Base-by-base conservation (phyloP, 768 basidiomycete species). In the Tulasnella sp. region DNA sequence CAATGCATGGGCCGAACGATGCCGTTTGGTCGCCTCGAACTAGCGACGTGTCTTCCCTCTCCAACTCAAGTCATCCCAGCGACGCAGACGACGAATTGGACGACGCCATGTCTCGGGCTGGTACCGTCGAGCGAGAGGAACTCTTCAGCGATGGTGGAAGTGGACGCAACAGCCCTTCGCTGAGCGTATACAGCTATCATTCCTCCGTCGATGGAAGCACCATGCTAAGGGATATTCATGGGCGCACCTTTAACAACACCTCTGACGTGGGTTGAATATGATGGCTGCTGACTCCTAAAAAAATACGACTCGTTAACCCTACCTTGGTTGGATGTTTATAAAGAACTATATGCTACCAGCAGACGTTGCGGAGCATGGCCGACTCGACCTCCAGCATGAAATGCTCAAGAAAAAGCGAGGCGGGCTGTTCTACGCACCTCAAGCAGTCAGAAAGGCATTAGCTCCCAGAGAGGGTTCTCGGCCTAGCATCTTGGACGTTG, bases 381-480 rank as follows among this genome's bases (percentile, higher is more conserved):
- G 85, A 5, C 80, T 85, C 3, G 84, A 85, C 76, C 72, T 85
- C 24, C 85, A 85, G 74, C 84, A 85, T 76, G 83, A 83, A 38
- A 77, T 84, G 18, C 83, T 84, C 75, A 85, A 84, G 1, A 79
- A 84, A 4, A 83, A 77, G 27, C 81, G 84, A 18, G 83, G 83
- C 42, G 82, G 82, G 44, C 44, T 44, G n/a, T 80, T 85, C n/a
- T 86, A 83, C 73, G 82, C 84, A 18, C 83, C 84, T 2, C 76
- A 80, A 38, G 82, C 44, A 14, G 44, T 44, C 16, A 44, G 16
- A 4, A 44, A 18, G 44, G 44, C 44, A 4, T 44, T 44, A 18
- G 44, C 44, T n/a, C 24, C 52, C 24, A 52, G 52, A n/a, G 52
- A 44, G 12, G 44, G 44, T 18, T 44, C 44, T 18, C 44, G 14